A percentile compares a stretch with the other conserved stretches of the same genome.
These are phyloP conservation scores for Agrocybe chaxingu DNA, from an alignment of 768 basidiomycete genomes.

Conservation along the genomic window DNA sequence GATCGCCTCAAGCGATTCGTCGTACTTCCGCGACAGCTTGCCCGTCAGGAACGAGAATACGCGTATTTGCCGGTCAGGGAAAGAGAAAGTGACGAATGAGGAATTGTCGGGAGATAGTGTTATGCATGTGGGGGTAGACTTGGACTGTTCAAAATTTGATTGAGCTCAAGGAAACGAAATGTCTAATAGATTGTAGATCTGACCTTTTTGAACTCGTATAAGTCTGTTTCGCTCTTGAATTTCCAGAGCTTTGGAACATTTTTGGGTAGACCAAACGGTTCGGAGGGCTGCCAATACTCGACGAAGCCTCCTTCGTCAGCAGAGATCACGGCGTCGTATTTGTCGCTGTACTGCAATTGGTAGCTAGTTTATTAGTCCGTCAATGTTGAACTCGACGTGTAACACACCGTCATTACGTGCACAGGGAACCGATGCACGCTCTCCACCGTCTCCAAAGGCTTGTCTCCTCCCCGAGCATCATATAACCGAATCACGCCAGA, in stretches of 20 bases:
- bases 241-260: conserved; percentile 81
- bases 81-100: conserved; percentile 89
- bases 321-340: conserved; percentile 88
- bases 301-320: conserved; percentile 94
- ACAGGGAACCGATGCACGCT: conserved; percentile 86
- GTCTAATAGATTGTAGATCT: conserved; percentile 5
- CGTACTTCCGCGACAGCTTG: conserved; percentile 89
- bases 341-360: conserved; percentile 74
- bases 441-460: conserved; percentile 71
- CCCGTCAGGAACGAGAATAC: conserved; percentile 90
- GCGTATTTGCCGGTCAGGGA: conserved; percentile 92
- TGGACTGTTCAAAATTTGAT: conserved; percentile 51
- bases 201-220: conserved; percentile 99
- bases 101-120: conserved; percentile 87
- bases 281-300: conserved; percentile 92
- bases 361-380: not conserved
- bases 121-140: conserved; percentile 88
- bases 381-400: no score
- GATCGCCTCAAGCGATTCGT: conserved; percentile 88
- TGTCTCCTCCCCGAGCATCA: conserved; percentile 85
- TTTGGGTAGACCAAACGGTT: conserved; percentile 84
- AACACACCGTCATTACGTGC: conserved; percentile 82
- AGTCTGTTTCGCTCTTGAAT: conserved; percentile 86
- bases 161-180: not conserved
- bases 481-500: conserved; percentile 82